These are phyloP conservation scores for Geranomyces michiganensis DNA, from an alignment of 192 early-diverging fungal species.

Conservation along the genomic window DNA sequence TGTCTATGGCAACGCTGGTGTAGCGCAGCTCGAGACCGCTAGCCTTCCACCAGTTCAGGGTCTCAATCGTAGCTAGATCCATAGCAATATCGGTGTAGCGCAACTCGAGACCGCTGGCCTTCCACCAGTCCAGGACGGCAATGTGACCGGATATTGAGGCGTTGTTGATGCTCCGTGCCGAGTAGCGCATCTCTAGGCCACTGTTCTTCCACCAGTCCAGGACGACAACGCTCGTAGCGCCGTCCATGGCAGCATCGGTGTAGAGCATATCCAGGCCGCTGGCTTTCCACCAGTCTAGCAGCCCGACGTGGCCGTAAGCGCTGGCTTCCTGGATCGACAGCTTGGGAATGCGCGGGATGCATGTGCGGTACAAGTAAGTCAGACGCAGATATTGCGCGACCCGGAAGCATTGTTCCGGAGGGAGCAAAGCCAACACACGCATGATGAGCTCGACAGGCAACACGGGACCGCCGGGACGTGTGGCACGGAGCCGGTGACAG, in stretches of 20 bases:
- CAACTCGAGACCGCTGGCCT: slow-evolving; percentile 1
- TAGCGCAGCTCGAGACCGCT: slow-evolving; percentile 13
- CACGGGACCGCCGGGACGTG: no score
- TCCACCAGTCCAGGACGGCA: slow-evolving; percentile 6
- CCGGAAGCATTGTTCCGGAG: neutral
- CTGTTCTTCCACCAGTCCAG: slow-evolving; percentile 4
- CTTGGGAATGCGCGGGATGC: neutral
- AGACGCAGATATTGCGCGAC: neutral
- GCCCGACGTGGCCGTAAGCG: neutral
- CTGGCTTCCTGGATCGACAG: neutral
- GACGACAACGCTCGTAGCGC: neutral
- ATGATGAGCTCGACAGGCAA: no score
- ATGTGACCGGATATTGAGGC: neutral
- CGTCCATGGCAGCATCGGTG: neutral
- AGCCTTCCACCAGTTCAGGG: slow-evolving; percentile 15
- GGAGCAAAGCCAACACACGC: no score
- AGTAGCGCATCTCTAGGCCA: slow-evolving; percentile 5
- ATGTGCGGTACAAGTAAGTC: neutral
- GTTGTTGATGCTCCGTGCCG: neutral
- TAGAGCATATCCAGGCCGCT: neutral
- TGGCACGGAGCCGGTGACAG: no score
- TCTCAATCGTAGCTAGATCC: neutral
- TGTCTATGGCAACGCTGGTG: neutral
- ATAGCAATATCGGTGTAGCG: neutral
- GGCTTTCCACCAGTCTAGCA: slow-evolving; percentile 26